A percentile compares a stretch with the other conserved stretches of the same genome.
These are phyloP conservation scores for Eruca vesicaria DNA, from an alignment of 441 rosid genomes.

Conservation along the genomic window DNA sequence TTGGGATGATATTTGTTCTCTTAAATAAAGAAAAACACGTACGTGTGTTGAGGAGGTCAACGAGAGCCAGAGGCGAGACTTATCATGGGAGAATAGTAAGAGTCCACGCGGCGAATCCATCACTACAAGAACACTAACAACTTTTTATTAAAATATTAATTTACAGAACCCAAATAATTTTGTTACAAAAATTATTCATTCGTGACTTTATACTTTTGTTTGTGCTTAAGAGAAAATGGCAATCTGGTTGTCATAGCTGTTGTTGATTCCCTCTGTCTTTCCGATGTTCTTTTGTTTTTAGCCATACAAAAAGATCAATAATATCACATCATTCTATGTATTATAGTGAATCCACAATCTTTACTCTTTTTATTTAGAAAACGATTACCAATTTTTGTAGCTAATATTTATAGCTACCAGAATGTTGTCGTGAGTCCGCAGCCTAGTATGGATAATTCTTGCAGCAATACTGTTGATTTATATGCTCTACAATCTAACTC, in stretches of 20 bases:
- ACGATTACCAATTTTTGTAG: neutral
- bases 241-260: slow-evolving; percentile 41
- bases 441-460: neutral
- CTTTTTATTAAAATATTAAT: slow-evolving; percentile 12
- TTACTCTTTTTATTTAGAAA: neutral
- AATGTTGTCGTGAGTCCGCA: neutral
- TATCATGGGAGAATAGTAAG: slow-evolving; percentile 31
- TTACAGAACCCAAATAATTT: slow-evolving; percentile 3
- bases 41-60: slow-evolving; percentile 31
- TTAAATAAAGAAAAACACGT: slow-evolving; percentile 7
- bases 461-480: neutral
- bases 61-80: slow-evolving; percentile 29
- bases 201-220: slow-evolving; percentile 30
- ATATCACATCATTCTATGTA: neutral
- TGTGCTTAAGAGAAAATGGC: slow-evolving; percentile 20
- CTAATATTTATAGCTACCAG: neutral
- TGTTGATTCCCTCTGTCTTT: slow-evolving; percentile 12
- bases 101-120: slow-evolving; percentile 37
- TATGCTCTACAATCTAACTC: neutral
- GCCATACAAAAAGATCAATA: neutral
- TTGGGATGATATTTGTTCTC: neutral
- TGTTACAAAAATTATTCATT: slow-evolving; percentile 15
- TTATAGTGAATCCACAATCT: neutral
- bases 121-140: slow-evolving; percentile 34
- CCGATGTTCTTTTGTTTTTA: neutral